These are phyloP conservation scores for Naegleria fowleri DNA, from an alignment of 208 protist genomes.

Conservation along the genomic window DNA sequence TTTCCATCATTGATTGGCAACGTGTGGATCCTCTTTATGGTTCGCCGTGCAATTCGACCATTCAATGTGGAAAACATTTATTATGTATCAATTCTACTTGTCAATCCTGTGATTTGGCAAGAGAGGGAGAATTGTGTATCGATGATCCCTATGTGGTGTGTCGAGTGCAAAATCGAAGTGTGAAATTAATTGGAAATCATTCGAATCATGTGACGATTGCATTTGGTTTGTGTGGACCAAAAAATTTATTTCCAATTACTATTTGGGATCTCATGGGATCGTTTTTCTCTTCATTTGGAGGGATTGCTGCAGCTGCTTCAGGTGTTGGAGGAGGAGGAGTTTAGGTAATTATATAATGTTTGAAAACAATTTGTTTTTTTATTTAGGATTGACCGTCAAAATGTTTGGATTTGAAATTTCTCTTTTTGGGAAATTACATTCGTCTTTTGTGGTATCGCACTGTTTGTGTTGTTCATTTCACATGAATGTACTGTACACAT, in stretches of 20 bases:
- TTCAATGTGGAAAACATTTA: neutral
- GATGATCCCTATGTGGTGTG: neutral
- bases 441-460: too few relatives aligned
- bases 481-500: too few relatives aligned
- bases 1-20: neutral
- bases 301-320: neutral
- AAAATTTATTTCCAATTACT: neutral
- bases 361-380: too few relatives aligned
- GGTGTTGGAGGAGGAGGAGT: conserved; percentile 13
- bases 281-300: neutral
- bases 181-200: neutral
- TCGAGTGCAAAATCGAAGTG: neutral
- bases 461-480: too few relatives aligned
- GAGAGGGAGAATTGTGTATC: neutral
- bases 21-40: neutral
- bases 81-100: neutral
- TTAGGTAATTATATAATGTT: neutral
- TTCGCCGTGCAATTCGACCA: neutral
- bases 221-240: neutral
- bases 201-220: neutral
- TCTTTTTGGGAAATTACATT: too few relatives aligned
- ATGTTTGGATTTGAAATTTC: too few relatives aligned
- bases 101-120: neutral
- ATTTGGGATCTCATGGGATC: neutral
- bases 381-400: too few relatives aligned